Evolutionary conservation across 164 flowering plant genomes (phyloP), one percentile per base, ranked within the genome.

Genomic region (Stephania cephalantha): DNA sequence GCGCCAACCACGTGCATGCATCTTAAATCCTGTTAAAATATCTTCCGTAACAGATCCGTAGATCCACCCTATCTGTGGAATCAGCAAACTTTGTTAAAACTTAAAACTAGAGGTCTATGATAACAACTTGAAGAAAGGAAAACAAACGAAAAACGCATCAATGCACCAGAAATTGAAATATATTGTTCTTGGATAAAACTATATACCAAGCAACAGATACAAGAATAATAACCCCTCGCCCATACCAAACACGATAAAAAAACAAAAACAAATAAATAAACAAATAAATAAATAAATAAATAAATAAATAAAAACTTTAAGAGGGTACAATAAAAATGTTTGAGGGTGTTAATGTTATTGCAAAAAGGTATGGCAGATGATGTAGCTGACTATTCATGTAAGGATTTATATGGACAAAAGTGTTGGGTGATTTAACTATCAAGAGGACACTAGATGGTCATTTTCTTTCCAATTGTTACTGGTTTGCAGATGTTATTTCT

Each of bases 1-100:
- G 30, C 76, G 76, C 76, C 76, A 74, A 15, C 76, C 76, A 67
- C 76, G 76, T 18, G 76, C 76, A 73, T 73, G 75, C 75, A 73
- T 73, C 68, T 73, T 73, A 50, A 73, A 73, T 64, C 75, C 75
- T 63, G 75, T 73, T 9, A 73, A 69, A 73, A 64, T 72, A 55
- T 72, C 74, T 53, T 72, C 74, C 31, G 74, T 72, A 58, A 72
- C 74, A 72, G 74, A 72, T 7, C 74, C 74, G 55, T 72, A 72
- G 68, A 72, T 72, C 74, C 74, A 72, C 35, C 74, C 74, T 13
- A 72, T 72, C 74, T 72, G 68, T 48, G 61, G 66, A 72, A 35
- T 8, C 45, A 9, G 58, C 44, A 42, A 7, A 65, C 65, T 15
- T 46, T 29, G 65, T 53, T 30, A 71, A 42, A 52, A 53, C 29